phyloP scores from a whole-genome alignment of 192 early-diverging fungal species.

The Podila clonocystis region DNA sequence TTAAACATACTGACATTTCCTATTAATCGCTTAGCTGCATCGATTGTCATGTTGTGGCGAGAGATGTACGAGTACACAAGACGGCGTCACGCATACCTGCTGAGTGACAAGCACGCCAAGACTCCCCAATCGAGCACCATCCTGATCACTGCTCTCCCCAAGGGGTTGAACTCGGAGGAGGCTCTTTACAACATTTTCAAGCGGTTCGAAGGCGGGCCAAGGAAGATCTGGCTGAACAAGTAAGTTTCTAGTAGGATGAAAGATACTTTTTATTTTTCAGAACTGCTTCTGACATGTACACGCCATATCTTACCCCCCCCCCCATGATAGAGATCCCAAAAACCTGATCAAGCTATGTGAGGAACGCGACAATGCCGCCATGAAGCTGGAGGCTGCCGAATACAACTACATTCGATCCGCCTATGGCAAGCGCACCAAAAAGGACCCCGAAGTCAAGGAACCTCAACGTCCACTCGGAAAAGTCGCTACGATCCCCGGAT shows the following conservation, averaged over 20 bases:
- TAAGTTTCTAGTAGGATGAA: slow-evolving; percentile 13
- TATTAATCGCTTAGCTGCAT: slow-evolving; percentile 34
- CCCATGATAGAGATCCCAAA: slow-evolving; percentile 45
- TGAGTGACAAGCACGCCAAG: slow-evolving; percentile 58
- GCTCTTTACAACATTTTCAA: slow-evolving; percentile 63
- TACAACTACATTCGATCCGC: slow-evolving; percentile 33
- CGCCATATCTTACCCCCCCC: neutral
- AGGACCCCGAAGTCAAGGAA: slow-evolving; percentile 16
- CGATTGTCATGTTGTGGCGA: slow-evolving; percentile 45
- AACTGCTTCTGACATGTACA: neutral
- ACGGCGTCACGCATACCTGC: slow-evolving; percentile 76
- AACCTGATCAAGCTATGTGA: slow-evolving; percentile 57
- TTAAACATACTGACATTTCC: slow-evolving; percentile 24
- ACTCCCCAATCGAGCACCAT: slow-evolving; percentile 70
- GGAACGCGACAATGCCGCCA: slow-evolving; percentile 60
- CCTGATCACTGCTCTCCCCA: slow-evolving; percentile 75
- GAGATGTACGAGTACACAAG: slow-evolving; percentile 69
- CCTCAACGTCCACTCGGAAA: slow-evolving; percentile 68
- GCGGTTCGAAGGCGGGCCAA: slow-evolving; percentile 75
- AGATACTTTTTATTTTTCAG: slow-evolving; percentile 10
- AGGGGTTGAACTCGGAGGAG: slow-evolving; percentile 58
- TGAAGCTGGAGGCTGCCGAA: slow-evolving; percentile 62
- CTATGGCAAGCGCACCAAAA: slow-evolving; percentile 13
- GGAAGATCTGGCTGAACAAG: slow-evolving; percentile 70
- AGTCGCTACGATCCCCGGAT: slow-evolving; percentile 52